Percentiles rank a stretch among this genome's conserved stretches.
Conservation (phyloP, 78 protist species). For the Pigoraptor vietnamica region DNA sequence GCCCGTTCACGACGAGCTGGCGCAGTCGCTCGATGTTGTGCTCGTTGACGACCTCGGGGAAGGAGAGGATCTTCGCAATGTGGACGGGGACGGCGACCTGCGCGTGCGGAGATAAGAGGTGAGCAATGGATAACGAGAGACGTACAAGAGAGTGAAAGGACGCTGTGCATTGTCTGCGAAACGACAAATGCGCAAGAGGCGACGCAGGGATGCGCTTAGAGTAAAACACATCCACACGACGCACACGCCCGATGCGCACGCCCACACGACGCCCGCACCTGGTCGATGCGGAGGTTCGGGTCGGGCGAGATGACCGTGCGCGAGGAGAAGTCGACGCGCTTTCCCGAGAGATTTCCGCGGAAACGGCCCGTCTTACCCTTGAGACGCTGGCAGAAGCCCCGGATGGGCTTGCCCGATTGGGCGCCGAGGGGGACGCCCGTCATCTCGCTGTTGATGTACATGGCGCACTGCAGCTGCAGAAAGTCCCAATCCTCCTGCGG, state of each 20-base stretch:
- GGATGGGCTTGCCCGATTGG: slow-evolving; percentile 52
- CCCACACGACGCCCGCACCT: slow-evolving; percentile 86
- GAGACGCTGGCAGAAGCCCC: slow-evolving; percentile 92
- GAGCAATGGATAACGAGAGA: neutral
- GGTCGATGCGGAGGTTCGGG: slow-evolving; percentile 93
- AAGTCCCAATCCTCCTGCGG: slow-evolving; percentile 84
- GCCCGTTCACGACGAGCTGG: slow-evolving; percentile 86
- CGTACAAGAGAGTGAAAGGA: no score
- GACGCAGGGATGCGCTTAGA: no score
- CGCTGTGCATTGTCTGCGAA: no score
- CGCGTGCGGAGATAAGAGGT: neutral
- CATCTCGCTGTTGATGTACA: slow-evolving; percentile 62
- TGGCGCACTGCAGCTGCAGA: slow-evolving; percentile 67
- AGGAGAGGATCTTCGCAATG: slow-evolving; percentile 52
- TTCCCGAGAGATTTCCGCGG: slow-evolving; percentile 96
- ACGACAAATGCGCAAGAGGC: no score
- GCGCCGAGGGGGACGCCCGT: slow-evolving; percentile 36
- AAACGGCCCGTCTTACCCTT: slow-evolving; percentile 98
- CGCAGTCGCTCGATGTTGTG: slow-evolving; percentile 37
- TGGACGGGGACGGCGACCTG: slow-evolving; percentile 87
- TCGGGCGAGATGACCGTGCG: slow-evolving; percentile 99
- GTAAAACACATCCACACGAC: no score
- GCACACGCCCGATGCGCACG: no score
- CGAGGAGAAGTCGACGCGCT: slow-evolving; percentile 97
- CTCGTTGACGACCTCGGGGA: slow-evolving; percentile 64